Evolutionary conservation across 2,329 filamentous ascomycete genomes (phyloP).

Genomic region (Exophiala lecanii-corni): DNA sequence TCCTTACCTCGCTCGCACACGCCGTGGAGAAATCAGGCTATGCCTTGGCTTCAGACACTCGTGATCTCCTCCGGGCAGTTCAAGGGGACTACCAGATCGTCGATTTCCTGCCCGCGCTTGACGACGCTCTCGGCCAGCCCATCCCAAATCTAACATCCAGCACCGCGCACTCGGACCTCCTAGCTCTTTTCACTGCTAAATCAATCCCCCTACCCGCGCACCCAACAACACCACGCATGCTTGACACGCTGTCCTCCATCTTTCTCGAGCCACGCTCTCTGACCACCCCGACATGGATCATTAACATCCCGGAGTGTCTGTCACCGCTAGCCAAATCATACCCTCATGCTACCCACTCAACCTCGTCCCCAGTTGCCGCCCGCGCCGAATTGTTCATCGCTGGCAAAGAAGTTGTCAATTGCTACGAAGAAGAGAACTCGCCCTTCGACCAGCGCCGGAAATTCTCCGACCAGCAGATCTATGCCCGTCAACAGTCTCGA

Average conservation of each 20-base stretch:
- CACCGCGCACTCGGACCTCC: constrained; percentile 56
- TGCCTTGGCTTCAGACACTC: neutral
- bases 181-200: constrained; percentile 50
- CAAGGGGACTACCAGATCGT: constrained; percentile 56
- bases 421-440: constrained; percentile 97
- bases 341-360: constrained; percentile 53
- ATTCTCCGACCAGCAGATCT: constrained; percentile 59
- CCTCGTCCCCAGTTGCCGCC: constrained; percentile 69
- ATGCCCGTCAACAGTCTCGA: constrained; percentile 17
- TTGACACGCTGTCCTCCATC: constrained; percentile 71
- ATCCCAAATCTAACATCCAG: constrained; percentile 58
- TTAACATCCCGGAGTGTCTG: constrained; percentile 82
- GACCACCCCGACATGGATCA: constrained; percentile 72
- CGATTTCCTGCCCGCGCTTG: constrained; percentile 77
- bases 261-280: constrained; percentile 75
- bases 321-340: constrained; percentile 89
- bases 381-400: constrained; percentile 80
- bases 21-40: constrained; percentile 1
- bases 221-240: constrained; percentile 61
- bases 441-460: constrained; percentile 82
- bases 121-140: constrained; percentile 59
- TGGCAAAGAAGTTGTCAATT: constrained; percentile 82
- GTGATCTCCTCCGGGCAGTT: constrained; percentile 39
- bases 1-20: constrained; percentile 9
- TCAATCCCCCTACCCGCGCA: constrained; percentile 47